Base-by-base conservation (phyloP, 345 rosid genomes). In the Psidium guajava region DNA sequence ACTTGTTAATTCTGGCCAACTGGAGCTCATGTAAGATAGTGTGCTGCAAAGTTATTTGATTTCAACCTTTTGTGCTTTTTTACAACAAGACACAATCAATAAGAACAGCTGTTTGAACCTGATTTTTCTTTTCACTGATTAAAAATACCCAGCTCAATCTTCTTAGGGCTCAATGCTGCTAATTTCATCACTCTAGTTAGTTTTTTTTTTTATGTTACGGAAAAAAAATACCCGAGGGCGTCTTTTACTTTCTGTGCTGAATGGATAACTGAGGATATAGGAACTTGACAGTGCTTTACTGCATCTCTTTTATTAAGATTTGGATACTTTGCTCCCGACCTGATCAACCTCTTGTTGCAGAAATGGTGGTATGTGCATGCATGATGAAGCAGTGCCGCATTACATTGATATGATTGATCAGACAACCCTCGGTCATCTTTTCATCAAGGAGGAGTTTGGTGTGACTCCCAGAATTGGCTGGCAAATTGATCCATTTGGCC, bases 301-400 rank as follows among this genome's bases (percentile, higher is more conserved):
- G 11, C 36, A 83, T 36, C 81, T 82, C 27, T 69, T 51, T 32
- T 36, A 32, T 82, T 52, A 59, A 56, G 54, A 40, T 59, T 83
- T 83, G 14, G 64, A 74, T 56, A 22, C 32, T 54, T 74, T 42
- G 56, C 75, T 50, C 25, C 53, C 7, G 58, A 27, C 58, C 50
- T 32, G 58, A 69, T 47, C 52, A 22, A 28, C 52, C 47, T 59
- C 74, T 83, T 88, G 47, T 87, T 89, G 87, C 87, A 97, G 98
- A 93, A 97, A 97, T 86, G 98, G 99, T n/a, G 99, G 99, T 20
- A 93, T 94, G 95, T 95, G 98, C 87, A 97, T 97, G 99, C 99
- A 97, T 85, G 99, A 97, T 89, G 99, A 97, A 89, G 99, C 99
- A 32, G 92, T 87, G 82, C 91, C 98, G 6, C 98, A 97, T 87